Base-by-base conservation (phyloP, 2,329 filamentous ascomycete species). In the Penicillium sp. region DNA sequence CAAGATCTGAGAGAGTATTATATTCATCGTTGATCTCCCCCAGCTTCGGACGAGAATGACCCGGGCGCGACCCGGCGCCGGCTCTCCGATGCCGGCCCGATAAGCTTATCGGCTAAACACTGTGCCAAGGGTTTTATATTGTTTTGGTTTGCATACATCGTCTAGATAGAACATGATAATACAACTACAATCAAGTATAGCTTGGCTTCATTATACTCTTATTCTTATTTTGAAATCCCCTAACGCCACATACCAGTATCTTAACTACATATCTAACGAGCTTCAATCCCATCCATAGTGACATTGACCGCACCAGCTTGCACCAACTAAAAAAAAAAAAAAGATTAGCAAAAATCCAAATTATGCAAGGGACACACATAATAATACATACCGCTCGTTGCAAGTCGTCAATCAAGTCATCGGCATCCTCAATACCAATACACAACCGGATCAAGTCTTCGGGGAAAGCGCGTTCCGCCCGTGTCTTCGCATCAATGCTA, bases 401-500 rank as follows among this genome's bases (percentile, higher is more conserved):
- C 58, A 99, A 79, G 76, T 99, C 94, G 71, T 97, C 93, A 71
- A 97, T 90, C 69, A 99, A 74, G 79, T 99, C 94, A 67, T 91
- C 86, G 4, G 84, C 85, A 75, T 99, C 94, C 75, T 99, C 94
- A 69, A 99, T 99, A 46, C 94, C 94, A 45, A 99, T 92, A 71
- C 94, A 99, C 55, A 99, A 78, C 56, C 94, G 85, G 69, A 99
- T 97, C 60, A 99, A 89, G 74, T 99, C 94, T 77, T 99, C 94
- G 12, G 94, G 94, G 87, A 99, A 89, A 64, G 93, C 88, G 63
- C 93, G 85, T 78, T 96, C 92, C 68, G 86, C 82, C 66, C 94
- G 83, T 52, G 93, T 97, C 80, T 96, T 96, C 58, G 92, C 90
- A 72, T 97, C 94, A 71, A 99, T 99, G 73, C 91, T 96, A 40